Conservation (phyloP, 2,329 filamentous ascomycete species). For the Diaporthe ampelina region DNA sequence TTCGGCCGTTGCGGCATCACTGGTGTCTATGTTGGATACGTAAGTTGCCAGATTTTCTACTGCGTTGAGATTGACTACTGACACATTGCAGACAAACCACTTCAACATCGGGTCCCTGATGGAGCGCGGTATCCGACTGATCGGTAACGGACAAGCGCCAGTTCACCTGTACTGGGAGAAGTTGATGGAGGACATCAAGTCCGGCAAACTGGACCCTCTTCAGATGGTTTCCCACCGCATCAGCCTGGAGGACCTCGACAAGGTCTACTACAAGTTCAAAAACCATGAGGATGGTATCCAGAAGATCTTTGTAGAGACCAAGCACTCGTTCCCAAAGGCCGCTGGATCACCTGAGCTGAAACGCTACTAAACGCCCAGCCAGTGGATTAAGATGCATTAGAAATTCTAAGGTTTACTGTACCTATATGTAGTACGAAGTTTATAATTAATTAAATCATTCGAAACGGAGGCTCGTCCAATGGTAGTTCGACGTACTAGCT, state of each 20-base stretch:
- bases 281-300: slow-evolving; percentile 78
- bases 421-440: neutral
- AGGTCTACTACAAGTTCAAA: slow-evolving; percentile 75
- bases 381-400: neutral
- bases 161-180: slow-evolving; percentile 89
- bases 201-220: slow-evolving; percentile 78
- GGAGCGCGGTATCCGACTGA: slow-evolving; percentile 87
- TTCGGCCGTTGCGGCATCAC: slow-evolving; percentile 84
- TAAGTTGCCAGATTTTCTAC: slow-evolving; percentile 50
- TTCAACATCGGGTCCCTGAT: slow-evolving; percentile 88
- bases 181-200: slow-evolving; percentile 76
- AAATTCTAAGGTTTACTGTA: too few relatives aligned
- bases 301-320: slow-evolving; percentile 80
- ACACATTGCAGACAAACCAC: slow-evolving; percentile 73
- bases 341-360: slow-evolving; percentile 60
- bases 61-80: neutral
- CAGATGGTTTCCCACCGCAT: slow-evolving; percentile 88
- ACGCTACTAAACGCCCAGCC: slow-evolving; percentile 47
- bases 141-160: slow-evolving; percentile 75
- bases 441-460: neutral
- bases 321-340: slow-evolving; percentile 64
- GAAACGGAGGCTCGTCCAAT: neutral
- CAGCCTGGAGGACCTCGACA: slow-evolving; percentile 78
- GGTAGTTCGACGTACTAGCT: neutral
- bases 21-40: slow-evolving; percentile 75